Conservation (phyloP, 169 alveolate species). For the Plasmodium vinckei region DNA sequence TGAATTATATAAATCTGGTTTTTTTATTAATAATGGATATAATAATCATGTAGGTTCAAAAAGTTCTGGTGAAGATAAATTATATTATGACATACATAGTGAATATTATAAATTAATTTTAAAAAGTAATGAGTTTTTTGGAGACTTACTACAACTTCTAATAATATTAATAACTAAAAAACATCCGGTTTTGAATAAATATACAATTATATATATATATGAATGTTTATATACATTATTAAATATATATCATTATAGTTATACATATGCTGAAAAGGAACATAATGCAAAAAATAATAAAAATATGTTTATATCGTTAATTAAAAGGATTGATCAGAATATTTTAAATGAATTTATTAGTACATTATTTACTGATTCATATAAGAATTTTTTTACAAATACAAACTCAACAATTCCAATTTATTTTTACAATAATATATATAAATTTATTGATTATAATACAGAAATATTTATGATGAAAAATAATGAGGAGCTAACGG, state of each 20-base stretch:
- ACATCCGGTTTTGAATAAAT: constrained; percentile 70
- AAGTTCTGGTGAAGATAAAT: neutral
- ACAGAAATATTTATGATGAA: constrained; percentile 58
- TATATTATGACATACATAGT: constrained; percentile 55
- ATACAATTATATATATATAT: constrained; percentile 65
- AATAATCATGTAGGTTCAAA: neutral
- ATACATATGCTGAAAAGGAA: neutral
- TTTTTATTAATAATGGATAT: neutral
- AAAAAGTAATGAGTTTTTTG: constrained; percentile 53
- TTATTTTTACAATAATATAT: constrained; percentile 51
- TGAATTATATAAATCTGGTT: no score
- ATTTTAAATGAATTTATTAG: constrained; percentile 28
- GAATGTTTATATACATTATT: constrained; percentile 70
- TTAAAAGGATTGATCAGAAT: constrained; percentile 24
- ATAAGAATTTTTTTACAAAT: constrained; percentile 35
- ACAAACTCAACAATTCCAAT: constrained; percentile 35
- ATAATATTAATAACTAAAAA: constrained; percentile 68
- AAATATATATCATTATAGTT: constrained; percentile 63
- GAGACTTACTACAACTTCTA: constrained; percentile 31
- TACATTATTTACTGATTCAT: constrained; percentile 60
- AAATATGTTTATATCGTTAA: constrained; percentile 71
- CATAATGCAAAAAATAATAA: constrained; percentile 11
- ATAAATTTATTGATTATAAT: constrained; percentile 69
- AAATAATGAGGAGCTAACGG: neutral
- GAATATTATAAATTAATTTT: constrained; percentile 59